phyloP scores from a whole-genome alignment of 2,329 filamentous ascomycete genomes.

The Teratosphaeria destructans region DNA sequence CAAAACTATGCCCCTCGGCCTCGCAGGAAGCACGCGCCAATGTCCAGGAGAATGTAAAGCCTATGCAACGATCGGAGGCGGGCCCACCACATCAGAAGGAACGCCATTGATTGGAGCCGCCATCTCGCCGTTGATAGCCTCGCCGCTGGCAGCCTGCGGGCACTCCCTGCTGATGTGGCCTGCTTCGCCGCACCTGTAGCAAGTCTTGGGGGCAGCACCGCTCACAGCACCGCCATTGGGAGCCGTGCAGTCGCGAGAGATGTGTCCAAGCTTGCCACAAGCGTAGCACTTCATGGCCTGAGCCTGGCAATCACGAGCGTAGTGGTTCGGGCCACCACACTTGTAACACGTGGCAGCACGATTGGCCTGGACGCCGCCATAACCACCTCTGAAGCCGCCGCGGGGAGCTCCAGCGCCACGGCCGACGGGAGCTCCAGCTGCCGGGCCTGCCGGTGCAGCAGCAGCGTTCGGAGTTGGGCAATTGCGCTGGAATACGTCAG shows the following conservation, averaged over 20 bases:
- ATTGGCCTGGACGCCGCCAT: conserved; percentile 49
- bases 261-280: conserved; percentile 89
- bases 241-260: conserved; percentile 88
- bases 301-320: conserved; percentile 94
- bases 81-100: conserved; percentile 32
- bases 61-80: conserved; percentile 37
- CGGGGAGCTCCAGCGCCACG: conserved; percentile 55
- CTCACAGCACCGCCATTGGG: conserved; percentile 93
- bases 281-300: conserved; percentile 98
- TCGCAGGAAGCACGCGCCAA: not conserved
- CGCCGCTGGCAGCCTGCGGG: conserved; percentile 49
- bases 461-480: conserved; percentile 67
- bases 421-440: conserved; percentile 34
- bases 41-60: not conserved
- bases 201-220: conserved; percentile 84
- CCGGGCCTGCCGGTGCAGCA: conserved; percentile 27
- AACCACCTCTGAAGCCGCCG: conserved; percentile 59
- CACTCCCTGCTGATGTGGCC: conserved; percentile 96
- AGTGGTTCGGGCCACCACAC: conserved; percentile 85
- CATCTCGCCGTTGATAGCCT: conserved; percentile 6
- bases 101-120: conserved; percentile 17
- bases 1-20: conserved; percentile 7
- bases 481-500: conserved; percentile 48
- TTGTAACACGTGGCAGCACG: conserved; percentile 59
- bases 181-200: conserved; percentile 92